Evolutionary conservation across 768 basidiomycete genomes (phyloP), one percentile per base, ranked within the genome.

Genomic region (Lyophyllum decastes): DNA sequence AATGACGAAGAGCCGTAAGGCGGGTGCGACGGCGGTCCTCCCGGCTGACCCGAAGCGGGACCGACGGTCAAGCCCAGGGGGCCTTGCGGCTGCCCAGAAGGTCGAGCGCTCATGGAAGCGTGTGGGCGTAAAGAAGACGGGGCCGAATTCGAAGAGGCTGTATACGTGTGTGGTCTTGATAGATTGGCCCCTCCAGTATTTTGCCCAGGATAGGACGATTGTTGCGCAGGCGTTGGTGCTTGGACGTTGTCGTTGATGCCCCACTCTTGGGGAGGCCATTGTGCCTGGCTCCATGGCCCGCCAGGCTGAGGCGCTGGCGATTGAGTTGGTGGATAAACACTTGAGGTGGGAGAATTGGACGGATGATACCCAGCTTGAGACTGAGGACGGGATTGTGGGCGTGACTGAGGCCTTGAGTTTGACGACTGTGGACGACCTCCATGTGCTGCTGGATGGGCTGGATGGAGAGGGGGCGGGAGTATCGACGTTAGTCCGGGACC

Each of bases 261-360:
- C 79, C 79, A 79, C 49, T 78, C 78, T 21, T 74, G 64, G 57
- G 79, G 78, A 25, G 79, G 78, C 80, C 78, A 79, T 52, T 57
- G 61, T 2, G 53, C 54, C 17, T 54, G 49, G 40, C 34, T 49
- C 48, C 47, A 54, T 14, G 49, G 1, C 19, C 58, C 53, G 33
- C 41, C 26, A 30, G 47, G 21, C 50, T 61, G 62, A 41, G 60
- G 19, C 26, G 51, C 14, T 40, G 58, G 11, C 38, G 56, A n/a
- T 25, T 52, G 57, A 41, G 26, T 57, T 12, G 25, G 19, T 19
- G 52, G 4, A 56, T 52, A 53, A 35, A 54, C 38, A 27, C 27
- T 38, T 34, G 52, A 27, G 16, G 66, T 57, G 49, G 57, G 61
- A 24, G 60, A 55, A 40, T 57, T 57, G 24, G 45, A 44, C 56